A percentile compares a stretch with the other conserved stretches of the same genome.
phyloP scores from a whole-genome alignment of 2,329 filamentous ascomycete genomes.

The Paradendryphiella salina region DNA sequence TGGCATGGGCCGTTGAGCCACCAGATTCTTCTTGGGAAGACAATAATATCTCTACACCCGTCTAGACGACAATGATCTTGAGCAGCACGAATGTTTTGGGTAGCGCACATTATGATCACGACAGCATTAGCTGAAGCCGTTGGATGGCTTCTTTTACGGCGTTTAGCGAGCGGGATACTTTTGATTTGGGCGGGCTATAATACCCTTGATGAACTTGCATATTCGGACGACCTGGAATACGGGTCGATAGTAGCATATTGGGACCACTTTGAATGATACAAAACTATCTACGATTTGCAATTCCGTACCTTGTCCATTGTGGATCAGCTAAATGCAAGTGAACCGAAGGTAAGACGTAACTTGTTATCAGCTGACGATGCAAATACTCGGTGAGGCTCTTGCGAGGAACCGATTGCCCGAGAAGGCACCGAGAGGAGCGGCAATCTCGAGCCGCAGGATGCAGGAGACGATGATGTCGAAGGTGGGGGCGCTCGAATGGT shows the following conservation, averaged over 20 bases:
- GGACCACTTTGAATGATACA: constrained; percentile 3
- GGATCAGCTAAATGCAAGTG: neutral
- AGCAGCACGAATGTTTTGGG: constrained; percentile 5
- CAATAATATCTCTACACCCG: constrained; percentile 13
- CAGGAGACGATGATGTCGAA: constrained; percentile 7
- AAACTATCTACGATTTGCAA: neutral
- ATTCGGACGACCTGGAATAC: constrained; percentile 4
- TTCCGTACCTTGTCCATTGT: neutral
- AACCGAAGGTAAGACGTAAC: neutral
- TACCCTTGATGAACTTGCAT: constrained; percentile 18
- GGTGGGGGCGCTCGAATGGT: constrained; percentile 5
- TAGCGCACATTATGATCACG: constrained; percentile 25
- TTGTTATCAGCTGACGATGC: neutral
- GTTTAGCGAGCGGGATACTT: constrained; percentile 8
- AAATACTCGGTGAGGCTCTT: neutral
- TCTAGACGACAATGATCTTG: neutral
- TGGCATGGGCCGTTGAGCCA: constrained; percentile 1
- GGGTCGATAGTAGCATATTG: constrained; percentile 8
- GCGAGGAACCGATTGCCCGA: neutral
- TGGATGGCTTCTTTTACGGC: constrained; percentile 12
- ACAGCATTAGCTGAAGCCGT: constrained; percentile 17
- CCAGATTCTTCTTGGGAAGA: constrained; percentile 15
- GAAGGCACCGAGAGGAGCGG: neutral
- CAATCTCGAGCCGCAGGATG: constrained; percentile 4
- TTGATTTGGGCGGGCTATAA: constrained; percentile 14